Conservation (phyloP, 2,329 filamentous ascomycete genomes). For the Fusarium sp. region DNA sequence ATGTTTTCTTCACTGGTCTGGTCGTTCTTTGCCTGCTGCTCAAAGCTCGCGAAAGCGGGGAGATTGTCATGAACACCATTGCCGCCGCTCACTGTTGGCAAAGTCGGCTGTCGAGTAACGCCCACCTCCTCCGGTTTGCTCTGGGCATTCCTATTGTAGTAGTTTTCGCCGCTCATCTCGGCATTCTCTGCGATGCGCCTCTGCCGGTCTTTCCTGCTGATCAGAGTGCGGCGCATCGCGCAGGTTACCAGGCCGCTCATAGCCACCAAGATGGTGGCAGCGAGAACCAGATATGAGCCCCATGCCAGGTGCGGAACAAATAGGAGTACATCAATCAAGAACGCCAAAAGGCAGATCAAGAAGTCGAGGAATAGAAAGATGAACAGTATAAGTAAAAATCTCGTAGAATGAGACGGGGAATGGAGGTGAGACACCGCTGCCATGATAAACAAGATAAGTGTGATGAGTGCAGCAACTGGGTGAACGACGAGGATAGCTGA, state of each 20-base stretch:
- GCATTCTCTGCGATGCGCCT: conserved; percentile 91
- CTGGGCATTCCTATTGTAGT: conserved; percentile 75
- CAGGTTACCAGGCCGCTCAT: conserved; percentile 86
- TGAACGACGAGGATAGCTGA: conserved; percentile 92
- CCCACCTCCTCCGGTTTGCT: conserved; percentile 55
- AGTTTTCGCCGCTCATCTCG: conserved; percentile 96
- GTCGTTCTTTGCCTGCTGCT: conserved; percentile 69
- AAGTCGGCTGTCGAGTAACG: conserved; percentile 61
- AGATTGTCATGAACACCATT: conserved; percentile 59
- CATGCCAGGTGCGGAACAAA: conserved; percentile 94
- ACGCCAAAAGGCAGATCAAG: conserved; percentile 81
- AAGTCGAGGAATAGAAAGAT: conserved; percentile 88
- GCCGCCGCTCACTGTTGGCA: conserved; percentile 64
- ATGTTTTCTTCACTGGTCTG: conserved; percentile 72
- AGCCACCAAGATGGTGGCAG: conserved; percentile 83
- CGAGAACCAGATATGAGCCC: conserved; percentile 93
- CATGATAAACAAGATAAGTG: conserved; percentile 82
- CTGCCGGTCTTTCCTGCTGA: conserved; percentile 91
- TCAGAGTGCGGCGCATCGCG: conserved; percentile 90
- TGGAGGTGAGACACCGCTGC: conserved; percentile 85
- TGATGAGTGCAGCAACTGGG: conserved; percentile 85
- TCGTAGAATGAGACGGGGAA: conserved; percentile 84
- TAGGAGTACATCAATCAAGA: conserved; percentile 90
- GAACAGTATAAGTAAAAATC: conserved; percentile 83
- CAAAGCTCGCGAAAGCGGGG: conserved; percentile 69